Base-by-base conservation (phyloP, 768 basidiomycete genomes). In the Guyanaporus albipodus region DNA sequence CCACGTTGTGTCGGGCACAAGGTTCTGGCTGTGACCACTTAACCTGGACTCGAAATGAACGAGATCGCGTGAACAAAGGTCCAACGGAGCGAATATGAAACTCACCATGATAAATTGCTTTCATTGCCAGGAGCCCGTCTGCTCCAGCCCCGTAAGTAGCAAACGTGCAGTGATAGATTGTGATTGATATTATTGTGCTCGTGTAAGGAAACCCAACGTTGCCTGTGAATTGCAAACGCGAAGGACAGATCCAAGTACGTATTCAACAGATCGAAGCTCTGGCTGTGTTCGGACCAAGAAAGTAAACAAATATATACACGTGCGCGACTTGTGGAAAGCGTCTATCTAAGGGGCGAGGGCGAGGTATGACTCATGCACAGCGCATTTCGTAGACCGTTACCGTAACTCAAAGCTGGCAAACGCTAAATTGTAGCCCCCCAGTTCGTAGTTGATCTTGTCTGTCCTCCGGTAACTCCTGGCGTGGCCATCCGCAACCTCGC, bases 401-500 rank as follows among this genome's bases (percentile, higher is more conserved):
- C 67, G 66, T 60, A 73, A 61, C 67, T 91, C 87, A 67, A 91
- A 93, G 63, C 83, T 91, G 32, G 91, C 87, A 64, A 91, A 93
- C 14, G 90, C 90, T 50, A 93, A 73, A 64, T 91, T 89, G 63
- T 93, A 93, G 42, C 85, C 91, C 37, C 89, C 88, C 63, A 97
- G 92, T 66, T 95, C 93, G 72, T 99, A 99, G 65, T 95, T 91
- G 66, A 99, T 98, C 70, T 95, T 91, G 72, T 98, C 96, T 40
- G 89, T 94, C 55, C 93, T 74, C 56, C 73, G 81, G 69, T 94
- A 98, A 12, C 58, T 67, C 53, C 59, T 55, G 54, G 55, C 44
- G 62, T 52, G 46, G 45, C 51, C 44, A 38, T 59, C 48, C 22
- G 41, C 44, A 38, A n/a, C 34, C 38, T 50, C 55, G 42, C 54